Conservation (phyloP, 2,329 filamentous ascomycete species). For the Aspergillus novoparasiticus region DNA sequence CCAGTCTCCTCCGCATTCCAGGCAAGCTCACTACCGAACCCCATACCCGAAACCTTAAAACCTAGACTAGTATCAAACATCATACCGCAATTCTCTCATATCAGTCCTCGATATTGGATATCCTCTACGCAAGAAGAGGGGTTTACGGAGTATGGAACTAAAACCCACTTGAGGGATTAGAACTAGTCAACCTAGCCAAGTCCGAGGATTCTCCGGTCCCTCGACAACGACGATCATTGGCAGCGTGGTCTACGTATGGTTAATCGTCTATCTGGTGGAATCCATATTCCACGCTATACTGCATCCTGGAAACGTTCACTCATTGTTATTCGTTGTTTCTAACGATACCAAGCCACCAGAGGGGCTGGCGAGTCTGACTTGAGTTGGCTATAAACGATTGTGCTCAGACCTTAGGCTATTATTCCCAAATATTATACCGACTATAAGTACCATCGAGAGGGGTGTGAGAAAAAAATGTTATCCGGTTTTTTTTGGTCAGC, state of each 20-base stretch:
- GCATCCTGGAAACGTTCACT: neutral
- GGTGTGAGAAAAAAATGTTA: neutral
- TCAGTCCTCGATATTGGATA: neutral
- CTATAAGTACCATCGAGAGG: neutral
- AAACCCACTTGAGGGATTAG: too few species aligned
- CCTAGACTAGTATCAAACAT: neutral
- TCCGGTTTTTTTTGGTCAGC: neutral
- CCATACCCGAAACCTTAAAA: neutral
- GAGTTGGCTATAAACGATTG: neutral
- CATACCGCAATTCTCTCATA: neutral
- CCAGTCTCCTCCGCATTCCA: neutral
- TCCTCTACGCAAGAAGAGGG: neutral
- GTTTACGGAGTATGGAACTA: neutral
- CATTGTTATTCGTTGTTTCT: neutral
- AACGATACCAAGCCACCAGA: too few species aligned
- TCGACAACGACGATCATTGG: neutral
- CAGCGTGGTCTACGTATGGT: neutral
- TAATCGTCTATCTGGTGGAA: neutral
- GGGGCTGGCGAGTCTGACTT: neutral
- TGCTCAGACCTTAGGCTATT: neutral
- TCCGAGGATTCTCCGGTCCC: too few species aligned
- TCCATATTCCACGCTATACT: neutral
- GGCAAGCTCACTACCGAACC: neutral
- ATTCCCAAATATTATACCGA: neutral
- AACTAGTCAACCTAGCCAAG: too few species aligned